Conservation (phyloP, 2,329 filamentous ascomycete species). For the Fusarium cicatricum region DNA sequence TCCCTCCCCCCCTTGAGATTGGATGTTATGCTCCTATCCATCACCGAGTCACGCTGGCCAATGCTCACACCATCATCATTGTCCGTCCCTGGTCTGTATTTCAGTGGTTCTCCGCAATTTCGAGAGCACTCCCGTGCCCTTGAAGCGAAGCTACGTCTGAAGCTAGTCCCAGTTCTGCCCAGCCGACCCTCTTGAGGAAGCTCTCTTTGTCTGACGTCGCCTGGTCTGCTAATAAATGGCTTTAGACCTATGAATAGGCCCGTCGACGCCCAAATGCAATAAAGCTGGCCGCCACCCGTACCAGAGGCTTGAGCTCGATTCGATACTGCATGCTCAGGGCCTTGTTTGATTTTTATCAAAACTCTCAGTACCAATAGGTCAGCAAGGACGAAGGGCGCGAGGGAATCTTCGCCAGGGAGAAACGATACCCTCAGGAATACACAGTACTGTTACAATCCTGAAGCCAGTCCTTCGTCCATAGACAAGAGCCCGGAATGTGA, state of each 20-base stretch:
- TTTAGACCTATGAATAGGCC: background rate
- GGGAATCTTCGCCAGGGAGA: slow-evolving; percentile 11
- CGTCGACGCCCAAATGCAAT: slow-evolving; percentile 10
- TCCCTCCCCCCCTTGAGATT: slow-evolving; percentile 27
- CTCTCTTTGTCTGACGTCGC: slow-evolving; percentile 11
- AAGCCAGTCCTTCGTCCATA: background rate
- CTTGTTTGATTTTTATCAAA: background rate
- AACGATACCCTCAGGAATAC: background rate
- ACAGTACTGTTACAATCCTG: background rate
- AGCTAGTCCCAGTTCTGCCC: slow-evolving; percentile 22
- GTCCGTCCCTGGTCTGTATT: slow-evolving; percentile 15
- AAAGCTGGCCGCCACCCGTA: slow-evolving; percentile 2
- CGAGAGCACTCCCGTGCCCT: slow-evolving; percentile 2
- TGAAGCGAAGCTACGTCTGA: slow-evolving; percentile 12
- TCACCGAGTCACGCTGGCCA: slow-evolving; percentile 13
- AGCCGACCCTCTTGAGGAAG: slow-evolving; percentile 16
- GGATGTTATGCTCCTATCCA: slow-evolving; percentile 26
- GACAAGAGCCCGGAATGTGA: slow-evolving; percentile 12
- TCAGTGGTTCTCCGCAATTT: slow-evolving; percentile 18
- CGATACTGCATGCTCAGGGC: slow-evolving; percentile 18
- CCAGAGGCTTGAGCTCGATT: background rate
- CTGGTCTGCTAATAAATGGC: slow-evolving; percentile 8
- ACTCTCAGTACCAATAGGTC: background rate
- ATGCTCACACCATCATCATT: slow-evolving; percentile 19
- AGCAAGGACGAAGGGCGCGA: background rate